Percentiles rank a stretch among this genome's conserved stretches.
These are phyloP conservation scores for Diaporthe citri DNA, from an alignment of 2,329 filamentous ascomycete species.

Conservation along the genomic window DNA sequence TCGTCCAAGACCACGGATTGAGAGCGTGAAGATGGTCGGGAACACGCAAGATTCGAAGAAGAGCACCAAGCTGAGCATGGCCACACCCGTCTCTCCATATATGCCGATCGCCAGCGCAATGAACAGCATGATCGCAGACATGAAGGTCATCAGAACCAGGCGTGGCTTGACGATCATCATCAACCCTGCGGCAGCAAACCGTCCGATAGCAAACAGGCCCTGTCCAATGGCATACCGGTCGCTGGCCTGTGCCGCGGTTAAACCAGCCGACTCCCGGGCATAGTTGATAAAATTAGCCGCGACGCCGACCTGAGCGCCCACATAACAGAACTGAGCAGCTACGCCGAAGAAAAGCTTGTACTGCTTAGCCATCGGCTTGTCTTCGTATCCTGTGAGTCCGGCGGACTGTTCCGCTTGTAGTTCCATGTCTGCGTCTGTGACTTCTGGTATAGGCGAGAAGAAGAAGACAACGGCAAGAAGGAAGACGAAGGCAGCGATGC, in stretches of 20 bases:
- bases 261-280: constrained; percentile 67
- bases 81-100: constrained; percentile 58
- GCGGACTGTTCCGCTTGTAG: constrained; percentile 67
- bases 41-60: constrained; percentile 86
- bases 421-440: constrained; percentile 76
- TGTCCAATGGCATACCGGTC: constrained; percentile 80
- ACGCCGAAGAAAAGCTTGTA: constrained; percentile 81
- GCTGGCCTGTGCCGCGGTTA: constrained; percentile 65
- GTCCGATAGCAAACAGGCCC: constrained; percentile 77
- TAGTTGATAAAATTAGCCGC: constrained; percentile 80
- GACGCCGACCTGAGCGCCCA: constrained; percentile 75
- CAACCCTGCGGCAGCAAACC: constrained; percentile 74
- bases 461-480: constrained; percentile 74
- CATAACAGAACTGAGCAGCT: constrained; percentile 82
- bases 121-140: constrained; percentile 74
- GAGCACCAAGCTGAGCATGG: constrained; percentile 75
- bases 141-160: constrained; percentile 74
- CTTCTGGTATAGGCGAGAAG: constrained; percentile 75
- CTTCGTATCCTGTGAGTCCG: constrained; percentile 60
- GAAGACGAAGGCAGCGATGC: constrained; percentile 77
- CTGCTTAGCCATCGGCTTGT: constrained; percentile 75
- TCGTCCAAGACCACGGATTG: constrained; percentile 78
- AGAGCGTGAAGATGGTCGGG: constrained; percentile 83
- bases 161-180: constrained; percentile 77
- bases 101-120: constrained; percentile 59